A percentile compares a stretch with the other conserved stretches of the same genome.
These are phyloP conservation scores for Cruciata laevipes DNA, from an alignment of 257 asterid species.

Conservation along the genomic window DNA sequence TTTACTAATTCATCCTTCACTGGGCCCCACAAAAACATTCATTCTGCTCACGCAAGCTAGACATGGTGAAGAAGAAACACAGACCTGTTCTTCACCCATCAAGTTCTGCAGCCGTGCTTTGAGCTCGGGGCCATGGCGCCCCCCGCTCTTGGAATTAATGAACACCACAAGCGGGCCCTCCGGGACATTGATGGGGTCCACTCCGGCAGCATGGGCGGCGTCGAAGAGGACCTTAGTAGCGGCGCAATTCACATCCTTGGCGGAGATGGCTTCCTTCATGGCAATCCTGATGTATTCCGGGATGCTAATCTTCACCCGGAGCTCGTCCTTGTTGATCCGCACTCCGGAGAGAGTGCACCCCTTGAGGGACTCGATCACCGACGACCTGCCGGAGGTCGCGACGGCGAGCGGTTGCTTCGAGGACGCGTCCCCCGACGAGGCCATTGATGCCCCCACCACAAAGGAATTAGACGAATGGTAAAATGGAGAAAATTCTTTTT, in stretches of 20 bases:
- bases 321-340: constrained; percentile 58
- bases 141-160: constrained; percentile 83
- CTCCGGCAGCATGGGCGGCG: constrained; percentile 32
- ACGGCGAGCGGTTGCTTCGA: constrained; percentile 9
- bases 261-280: constrained; percentile 61
- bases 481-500: neutral
- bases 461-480: neutral
- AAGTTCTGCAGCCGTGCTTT: constrained; percentile 68
- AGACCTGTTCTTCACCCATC: constrained; percentile 96
- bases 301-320: constrained; percentile 50
- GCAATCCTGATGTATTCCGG: constrained; percentile 78
- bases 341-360: constrained; percentile 65
- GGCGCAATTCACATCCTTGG: constrained; percentile 40
- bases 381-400: constrained; percentile 54
- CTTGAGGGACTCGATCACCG: constrained; percentile 57
- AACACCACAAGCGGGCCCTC: constrained; percentile 82
- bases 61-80: neutral
- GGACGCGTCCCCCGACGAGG: constrained; percentile 6
- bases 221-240: constrained; percentile 15
- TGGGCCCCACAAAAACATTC: constrained; percentile 1
- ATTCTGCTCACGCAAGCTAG: neutral
- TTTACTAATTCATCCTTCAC: neutral
- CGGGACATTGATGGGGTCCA: constrained; percentile 28
- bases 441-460: neutral
- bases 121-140: constrained; percentile 89